Evolutionary conservation across 1,284 basidiomycete genomes (phyloP).

Genomic region (Trichosporon asahii): DNA sequence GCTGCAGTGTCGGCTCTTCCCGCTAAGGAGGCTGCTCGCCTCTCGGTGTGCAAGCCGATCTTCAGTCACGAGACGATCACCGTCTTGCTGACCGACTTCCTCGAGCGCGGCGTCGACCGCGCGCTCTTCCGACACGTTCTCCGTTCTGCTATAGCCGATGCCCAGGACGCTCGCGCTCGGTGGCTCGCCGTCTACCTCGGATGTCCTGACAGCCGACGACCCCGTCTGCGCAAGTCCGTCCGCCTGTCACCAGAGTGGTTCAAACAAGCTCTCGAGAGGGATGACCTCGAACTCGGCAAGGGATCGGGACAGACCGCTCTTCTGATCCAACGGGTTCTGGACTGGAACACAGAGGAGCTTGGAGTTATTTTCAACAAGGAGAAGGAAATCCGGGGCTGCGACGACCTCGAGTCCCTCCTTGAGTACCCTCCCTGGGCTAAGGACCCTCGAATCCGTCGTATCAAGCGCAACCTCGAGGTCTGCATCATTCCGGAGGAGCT

Average conservation of each 20-base stretch:
- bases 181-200: constrained; percentile 20
- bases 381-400: not conserved
- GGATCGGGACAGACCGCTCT: not conserved
- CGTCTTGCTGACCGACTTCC: constrained; percentile 10
- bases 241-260: constrained; percentile 23
- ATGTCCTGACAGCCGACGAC: constrained; percentile 1
- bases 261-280: constrained; percentile 8
- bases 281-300: not conserved
- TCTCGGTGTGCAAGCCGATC: not conserved
- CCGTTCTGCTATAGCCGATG: constrained; percentile 11
- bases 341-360: constrained; percentile 13
- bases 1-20: not conserved
- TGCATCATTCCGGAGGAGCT: constrained; percentile 12
- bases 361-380: constrained; percentile 11
- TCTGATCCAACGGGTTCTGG: not conserved
- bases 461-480: constrained; percentile 1
- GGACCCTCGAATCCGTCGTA: not conserved
- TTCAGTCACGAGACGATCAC: constrained; percentile 8
- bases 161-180: not conserved
- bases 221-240: constrained; percentile 2
- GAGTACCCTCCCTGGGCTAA: constrained; percentile 1
- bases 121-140: constrained; percentile 15
- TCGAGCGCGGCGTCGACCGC: not conserved
- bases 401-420: not conserved
- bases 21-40: not conserved